phyloP scores from a whole-genome alignment of 306 rosid genomes.

The Cucurbita ficifolia region DNA sequence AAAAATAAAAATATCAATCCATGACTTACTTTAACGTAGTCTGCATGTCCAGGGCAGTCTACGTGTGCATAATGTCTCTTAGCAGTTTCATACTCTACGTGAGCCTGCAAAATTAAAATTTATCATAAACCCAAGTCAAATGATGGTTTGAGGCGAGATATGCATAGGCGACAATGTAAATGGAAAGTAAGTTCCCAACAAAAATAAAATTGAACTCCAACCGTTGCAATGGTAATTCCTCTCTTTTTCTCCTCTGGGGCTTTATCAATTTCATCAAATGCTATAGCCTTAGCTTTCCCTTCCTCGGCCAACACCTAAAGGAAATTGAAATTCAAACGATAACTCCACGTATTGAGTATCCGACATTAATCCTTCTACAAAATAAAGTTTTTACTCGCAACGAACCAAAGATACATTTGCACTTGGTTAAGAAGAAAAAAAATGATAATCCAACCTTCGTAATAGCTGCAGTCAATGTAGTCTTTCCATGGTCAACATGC shows the following conservation, averaged over 20 bases:
- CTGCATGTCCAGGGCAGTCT: conserved; percentile 99
- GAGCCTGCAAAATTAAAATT: conserved; percentile 42
- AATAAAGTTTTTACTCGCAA: not conserved
- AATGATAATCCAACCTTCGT: conserved; percentile 53
- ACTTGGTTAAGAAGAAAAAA: not conserved
- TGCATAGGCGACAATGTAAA: not conserved
- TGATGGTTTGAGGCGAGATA: not conserved
- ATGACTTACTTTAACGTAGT: conserved; percentile 74
- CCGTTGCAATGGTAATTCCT: conserved; percentile 95
- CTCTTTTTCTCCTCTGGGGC: conserved; percentile 96
- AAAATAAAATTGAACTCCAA: conserved; percentile 11
- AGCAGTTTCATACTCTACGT: conserved; percentile 75
- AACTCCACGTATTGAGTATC: not conserved
- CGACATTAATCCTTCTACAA: not conserved
- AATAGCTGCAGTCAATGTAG: conserved; percentile 91
- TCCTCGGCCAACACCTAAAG: conserved; percentile 71
- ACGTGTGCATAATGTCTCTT: conserved; percentile 93
- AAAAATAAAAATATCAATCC: not conserved
- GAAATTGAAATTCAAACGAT: not conserved
- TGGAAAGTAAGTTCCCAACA: not conserved
- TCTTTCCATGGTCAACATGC: conserved; percentile 94
- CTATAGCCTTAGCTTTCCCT: conserved; percentile 87
- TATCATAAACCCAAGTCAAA: not conserved
- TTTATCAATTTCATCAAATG: conserved; percentile 88
- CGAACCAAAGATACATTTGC: not conserved